Conservation (phyloP, 2,329 filamentous ascomycete species). For the Fusarium caatingaense region DNA sequence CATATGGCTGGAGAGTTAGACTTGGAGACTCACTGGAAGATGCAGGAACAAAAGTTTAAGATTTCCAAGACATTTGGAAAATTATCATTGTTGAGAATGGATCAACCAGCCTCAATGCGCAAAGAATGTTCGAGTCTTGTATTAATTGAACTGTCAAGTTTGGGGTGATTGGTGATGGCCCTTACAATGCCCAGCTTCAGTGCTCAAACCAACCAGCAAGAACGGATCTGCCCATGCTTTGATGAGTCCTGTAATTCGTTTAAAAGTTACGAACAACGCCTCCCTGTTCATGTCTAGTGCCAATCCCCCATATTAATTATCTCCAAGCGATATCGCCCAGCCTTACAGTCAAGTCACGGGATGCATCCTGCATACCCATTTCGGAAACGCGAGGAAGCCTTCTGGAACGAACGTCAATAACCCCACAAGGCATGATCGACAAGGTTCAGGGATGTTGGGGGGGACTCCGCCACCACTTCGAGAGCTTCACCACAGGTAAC, state of each 20-base stretch:
- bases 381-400: conserved; percentile 17
- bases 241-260: not conserved
- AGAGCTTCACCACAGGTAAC: not conserved
- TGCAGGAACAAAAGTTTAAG: not conserved
- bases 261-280: not conserved
- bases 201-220: not conserved
- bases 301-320: not conserved
- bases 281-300: not conserved
- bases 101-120: not conserved
- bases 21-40: not conserved
- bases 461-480: conserved; percentile 24
- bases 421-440: not conserved
- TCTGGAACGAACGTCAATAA: conserved; percentile 19
- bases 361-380: conserved; percentile 12
- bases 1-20: not conserved
- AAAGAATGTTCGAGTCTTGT: not conserved
- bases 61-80: not conserved
- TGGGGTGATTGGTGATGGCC: not conserved
- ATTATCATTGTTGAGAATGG: not conserved
- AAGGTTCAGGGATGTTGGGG: not conserved
- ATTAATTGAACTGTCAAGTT: not conserved
- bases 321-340: not conserved
- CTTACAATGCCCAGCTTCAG: not conserved
- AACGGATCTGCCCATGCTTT: not conserved
- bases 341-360: conserved; percentile 14